These are phyloP conservation scores for Fusarium xyrophilum DNA, from an alignment of 2,329 filamentous ascomycete species.

Conservation along the genomic window DNA sequence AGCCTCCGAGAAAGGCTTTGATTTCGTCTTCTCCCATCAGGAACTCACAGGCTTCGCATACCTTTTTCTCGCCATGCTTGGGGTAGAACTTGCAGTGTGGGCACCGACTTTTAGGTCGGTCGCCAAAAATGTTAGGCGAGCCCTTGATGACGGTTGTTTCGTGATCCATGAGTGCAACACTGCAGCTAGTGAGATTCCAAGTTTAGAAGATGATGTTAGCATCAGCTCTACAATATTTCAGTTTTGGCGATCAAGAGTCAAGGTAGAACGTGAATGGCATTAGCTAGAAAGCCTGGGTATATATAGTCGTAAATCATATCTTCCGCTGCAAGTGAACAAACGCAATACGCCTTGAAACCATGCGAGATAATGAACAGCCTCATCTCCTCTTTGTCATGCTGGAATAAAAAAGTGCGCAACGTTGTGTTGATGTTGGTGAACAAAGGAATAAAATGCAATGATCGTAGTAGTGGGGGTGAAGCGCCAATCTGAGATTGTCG, in stretches of 20 bases:
- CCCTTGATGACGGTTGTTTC: neutral
- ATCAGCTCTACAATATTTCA: neutral
- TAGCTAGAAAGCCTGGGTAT: conserved; percentile 31
- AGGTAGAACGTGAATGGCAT: conserved; percentile 11
- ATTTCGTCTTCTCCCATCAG: neutral
- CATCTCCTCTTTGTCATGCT: neutral
- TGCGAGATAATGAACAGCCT: conserved; percentile 15
- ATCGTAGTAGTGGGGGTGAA: conserved; percentile 12
- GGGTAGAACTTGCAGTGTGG: conserved; percentile 23
- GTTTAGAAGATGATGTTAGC: neutral
- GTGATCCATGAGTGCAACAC: neutral
- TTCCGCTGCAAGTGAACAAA: conserved; percentile 27
- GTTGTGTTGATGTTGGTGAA: conserved; percentile 10
- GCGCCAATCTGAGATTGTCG: neutral
- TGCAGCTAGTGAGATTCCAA: neutral
- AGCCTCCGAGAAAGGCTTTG: neutral
- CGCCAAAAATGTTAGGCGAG: neutral
- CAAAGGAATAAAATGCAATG: conserved; percentile 28
- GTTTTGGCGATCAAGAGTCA: neutral
- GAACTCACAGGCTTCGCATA: conserved; percentile 16
- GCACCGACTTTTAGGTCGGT: neutral
- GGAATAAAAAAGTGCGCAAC: neutral
- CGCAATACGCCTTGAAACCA: conserved; percentile 15
- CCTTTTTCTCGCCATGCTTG: neutral
- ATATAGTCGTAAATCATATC: conserved; percentile 36